Base-by-base conservation (phyloP, 2,329 filamentous ascomycete genomes). In the Beauveria rudraprayagi region DNA sequence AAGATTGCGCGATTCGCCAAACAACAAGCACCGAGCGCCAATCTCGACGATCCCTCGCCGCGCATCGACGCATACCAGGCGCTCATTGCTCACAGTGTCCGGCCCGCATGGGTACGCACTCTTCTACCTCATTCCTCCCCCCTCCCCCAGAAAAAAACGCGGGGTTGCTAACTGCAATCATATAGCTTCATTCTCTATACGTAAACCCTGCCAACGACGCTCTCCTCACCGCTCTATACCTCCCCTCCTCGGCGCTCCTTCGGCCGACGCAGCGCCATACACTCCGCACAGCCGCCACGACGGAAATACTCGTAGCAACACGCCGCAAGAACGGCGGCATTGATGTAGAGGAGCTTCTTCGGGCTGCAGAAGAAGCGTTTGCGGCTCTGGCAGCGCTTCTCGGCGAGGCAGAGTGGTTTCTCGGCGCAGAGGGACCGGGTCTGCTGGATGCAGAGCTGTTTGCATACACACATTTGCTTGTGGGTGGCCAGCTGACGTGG, bases 391-490 rank as follows among this genome's bases (percentile, higher is more conserved):
- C 76, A 2, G 66, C 71, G 2, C 61, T 81, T 7, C 69, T 84
- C 4, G 46, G 68, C 6, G 67, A 71, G 11, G 67, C 70, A 1
- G 66, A 67, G 3, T 84, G 80, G 79, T 84, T 84, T 70, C 83
- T 83, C 61, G 77, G 70, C 26, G 68, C 63, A 70, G 72, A 61
- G 56, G 72, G 34, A 70, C 91, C 93, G 0, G 85, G 86, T 0
- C 70, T 93, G 26, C 93, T 97, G 67, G 94, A 99, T 74, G 92
- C 93, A 7, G 86, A 85, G 59, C 84, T 97, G 2, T 97, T 97
- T 75, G 87, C 91, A 3, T 99, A 97, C 73, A 92, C 90, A 0
- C 85, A 95, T 72, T 77, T 96, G 56, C 78, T 97, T 57, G 75
- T 96, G 56, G 85, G 89, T 63, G 80, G 85, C 68, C 63, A 63